Evolutionary conservation across 768 basidiomycete genomes (phyloP).

Genomic region (Hygrophorus pudorinus): DNA sequence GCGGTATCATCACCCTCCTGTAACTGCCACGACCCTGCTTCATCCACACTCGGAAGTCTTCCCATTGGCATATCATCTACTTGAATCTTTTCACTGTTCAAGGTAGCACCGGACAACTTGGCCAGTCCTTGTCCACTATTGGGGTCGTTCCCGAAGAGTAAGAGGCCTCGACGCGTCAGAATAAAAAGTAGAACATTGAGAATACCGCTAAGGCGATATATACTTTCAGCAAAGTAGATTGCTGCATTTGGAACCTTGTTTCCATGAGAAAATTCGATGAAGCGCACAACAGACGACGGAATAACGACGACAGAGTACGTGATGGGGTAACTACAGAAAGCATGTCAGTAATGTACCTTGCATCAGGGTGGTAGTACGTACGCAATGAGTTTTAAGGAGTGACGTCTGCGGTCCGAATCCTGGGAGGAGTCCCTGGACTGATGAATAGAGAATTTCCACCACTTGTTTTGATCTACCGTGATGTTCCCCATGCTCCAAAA

Average conservation of each 20-base stretch:
- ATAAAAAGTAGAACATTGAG: background rate
- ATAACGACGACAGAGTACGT: background rate
- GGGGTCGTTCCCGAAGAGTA: background rate
- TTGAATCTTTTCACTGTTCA: no score
- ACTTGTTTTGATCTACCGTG: background rate
- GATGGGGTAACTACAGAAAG: background rate
- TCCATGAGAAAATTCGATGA: background rate
- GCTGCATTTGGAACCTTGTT: background rate
- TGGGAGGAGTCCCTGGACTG: background rate
- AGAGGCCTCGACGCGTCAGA: background rate
- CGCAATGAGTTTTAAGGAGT: no score
- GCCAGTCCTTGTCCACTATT: no score
- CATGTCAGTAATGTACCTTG: background rate
- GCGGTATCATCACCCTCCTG: no score
- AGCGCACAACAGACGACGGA: background rate
- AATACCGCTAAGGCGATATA: background rate
- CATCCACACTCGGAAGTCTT: no score
- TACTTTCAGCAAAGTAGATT: background rate
- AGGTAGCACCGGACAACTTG: no score
- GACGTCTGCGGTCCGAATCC: background rate
- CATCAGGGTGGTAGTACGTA: no score
- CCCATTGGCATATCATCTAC: no score
- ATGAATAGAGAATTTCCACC: background rate
- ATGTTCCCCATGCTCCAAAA: background rate
- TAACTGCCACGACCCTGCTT: no score